Evolutionary conservation across 169 alveolate genomes (phyloP).

Genomic region (Plasmodium cynomolgi): DNA sequence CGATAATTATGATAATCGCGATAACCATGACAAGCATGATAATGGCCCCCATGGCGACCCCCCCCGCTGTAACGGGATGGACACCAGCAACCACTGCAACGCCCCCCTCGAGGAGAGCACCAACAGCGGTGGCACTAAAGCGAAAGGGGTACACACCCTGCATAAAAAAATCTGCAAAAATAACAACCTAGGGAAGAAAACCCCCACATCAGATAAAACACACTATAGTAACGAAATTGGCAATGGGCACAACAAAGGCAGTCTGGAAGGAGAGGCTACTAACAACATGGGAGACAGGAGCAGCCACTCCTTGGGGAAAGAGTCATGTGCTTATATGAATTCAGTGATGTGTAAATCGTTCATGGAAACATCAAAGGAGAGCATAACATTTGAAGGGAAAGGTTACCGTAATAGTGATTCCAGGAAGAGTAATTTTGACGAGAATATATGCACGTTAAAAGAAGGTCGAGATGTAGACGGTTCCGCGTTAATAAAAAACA

Average conservation of each 20-base stretch:
- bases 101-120: neutral
- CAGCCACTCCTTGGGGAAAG: neutral
- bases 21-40: neutral
- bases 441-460: slow-evolving; percentile 76
- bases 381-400: neutral
- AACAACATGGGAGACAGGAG: neutral
- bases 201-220: neutral
- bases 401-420: neutral
- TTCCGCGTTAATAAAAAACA: slow-evolving; percentile 87
- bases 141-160: slow-evolving; percentile 8
- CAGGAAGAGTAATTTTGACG: slow-evolving; percentile 26
- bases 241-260: neutral
- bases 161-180: slow-evolving; percentile 13
- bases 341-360: neutral
- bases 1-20: neutral
- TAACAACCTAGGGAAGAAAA: neutral
- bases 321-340: slow-evolving; percentile 5
- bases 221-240: neutral
- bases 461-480: slow-evolving; percentile 88
- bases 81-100: neutral
- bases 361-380: neutral
- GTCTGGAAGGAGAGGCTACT: neutral
- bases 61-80: neutral
- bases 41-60: neutral
- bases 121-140: neutral